Evolutionary conservation across 2,329 filamentous ascomycete species (phyloP).

Genomic region (Ceratocystis huliohia): DNA sequence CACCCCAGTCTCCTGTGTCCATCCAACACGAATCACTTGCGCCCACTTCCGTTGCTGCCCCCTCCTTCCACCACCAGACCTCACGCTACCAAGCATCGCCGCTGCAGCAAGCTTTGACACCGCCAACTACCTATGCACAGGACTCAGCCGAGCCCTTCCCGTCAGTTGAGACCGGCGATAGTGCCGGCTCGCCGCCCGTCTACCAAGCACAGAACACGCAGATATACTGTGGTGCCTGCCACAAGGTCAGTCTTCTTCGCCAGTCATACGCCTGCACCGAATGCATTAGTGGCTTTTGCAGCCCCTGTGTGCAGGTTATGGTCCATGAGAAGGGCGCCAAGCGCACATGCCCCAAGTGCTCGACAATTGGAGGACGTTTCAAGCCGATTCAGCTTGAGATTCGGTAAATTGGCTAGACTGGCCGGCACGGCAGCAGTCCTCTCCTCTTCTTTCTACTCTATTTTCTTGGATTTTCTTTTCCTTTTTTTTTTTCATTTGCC

Average conservation of each 20-base stretch:
- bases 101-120: constrained; percentile 78
- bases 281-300: constrained; percentile 87
- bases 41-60: constrained; percentile 43
- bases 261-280: constrained; percentile 91
- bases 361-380: constrained; percentile 65
- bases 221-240: constrained; percentile 86
- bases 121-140: constrained; percentile 52
- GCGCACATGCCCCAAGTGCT: constrained; percentile 66
- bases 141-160: constrained; percentile 69
- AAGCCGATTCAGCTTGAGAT: constrained; percentile 80
- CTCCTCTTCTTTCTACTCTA: not conserved
- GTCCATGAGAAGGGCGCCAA: constrained; percentile 63
- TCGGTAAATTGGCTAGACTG: constrained; percentile 36
- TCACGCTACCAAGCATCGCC: constrained; percentile 70
- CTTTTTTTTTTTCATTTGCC: constrained; percentile 21
- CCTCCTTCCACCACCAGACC: constrained; percentile 44
- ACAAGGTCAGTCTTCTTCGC: constrained; percentile 60
- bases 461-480: constrained; percentile 7
- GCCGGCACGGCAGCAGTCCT: not conserved
- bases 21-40: constrained; percentile 50
- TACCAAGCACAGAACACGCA: constrained; percentile 66
- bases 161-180: constrained; percentile 68
- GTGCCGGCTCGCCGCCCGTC: constrained; percentile 59
- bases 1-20: constrained; percentile 53
- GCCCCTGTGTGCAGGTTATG: constrained; percentile 71